Percentiles rank a stretch among this genome's conserved stretches.
phyloP scores from a whole-genome alignment of 2,329 filamentous ascomycete species.

The Hypoxylon sp. region DNA sequence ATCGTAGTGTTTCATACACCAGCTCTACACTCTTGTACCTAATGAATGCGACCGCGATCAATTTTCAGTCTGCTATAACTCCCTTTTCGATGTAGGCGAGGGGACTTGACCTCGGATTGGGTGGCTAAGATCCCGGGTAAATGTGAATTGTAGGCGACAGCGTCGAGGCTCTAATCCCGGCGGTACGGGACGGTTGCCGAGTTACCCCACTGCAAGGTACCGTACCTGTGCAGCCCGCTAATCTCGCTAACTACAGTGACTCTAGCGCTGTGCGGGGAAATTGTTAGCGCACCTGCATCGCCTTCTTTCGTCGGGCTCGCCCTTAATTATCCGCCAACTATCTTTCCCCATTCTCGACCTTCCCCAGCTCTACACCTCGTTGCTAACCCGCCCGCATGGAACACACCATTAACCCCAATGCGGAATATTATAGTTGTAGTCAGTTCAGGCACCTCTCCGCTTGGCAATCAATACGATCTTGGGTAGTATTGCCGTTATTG shows the following conservation, averaged over 20 bases:
- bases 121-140: constrained; percentile 27
- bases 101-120: neutral
- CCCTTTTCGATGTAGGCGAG: too few relatives aligned
- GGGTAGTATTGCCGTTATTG: constrained; percentile 35
- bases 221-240: constrained; percentile 17
- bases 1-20: neutral
- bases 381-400: neutral
- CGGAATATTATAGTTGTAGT: constrained; percentile 27
- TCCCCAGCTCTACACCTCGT: neutral
- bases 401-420: constrained; percentile 24
- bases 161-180: constrained; percentile 30
- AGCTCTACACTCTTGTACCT: neutral
- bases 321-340: constrained; percentile 43
- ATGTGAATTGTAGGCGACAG: constrained; percentile 9
- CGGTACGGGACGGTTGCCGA: constrained; percentile 31
- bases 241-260: constrained; percentile 19
- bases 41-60: neutral
- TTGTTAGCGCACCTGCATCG: neutral
- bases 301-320: neutral
- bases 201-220: constrained; percentile 17
- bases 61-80: neutral
- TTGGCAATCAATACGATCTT: constrained; percentile 39
- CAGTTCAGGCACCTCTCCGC: constrained; percentile 36
- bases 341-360: constrained; percentile 20
- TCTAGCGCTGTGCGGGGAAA: constrained; percentile 29